Conservation (phyloP, 108 stramenopile genomes). For the Nitzschia sp. region DNA sequence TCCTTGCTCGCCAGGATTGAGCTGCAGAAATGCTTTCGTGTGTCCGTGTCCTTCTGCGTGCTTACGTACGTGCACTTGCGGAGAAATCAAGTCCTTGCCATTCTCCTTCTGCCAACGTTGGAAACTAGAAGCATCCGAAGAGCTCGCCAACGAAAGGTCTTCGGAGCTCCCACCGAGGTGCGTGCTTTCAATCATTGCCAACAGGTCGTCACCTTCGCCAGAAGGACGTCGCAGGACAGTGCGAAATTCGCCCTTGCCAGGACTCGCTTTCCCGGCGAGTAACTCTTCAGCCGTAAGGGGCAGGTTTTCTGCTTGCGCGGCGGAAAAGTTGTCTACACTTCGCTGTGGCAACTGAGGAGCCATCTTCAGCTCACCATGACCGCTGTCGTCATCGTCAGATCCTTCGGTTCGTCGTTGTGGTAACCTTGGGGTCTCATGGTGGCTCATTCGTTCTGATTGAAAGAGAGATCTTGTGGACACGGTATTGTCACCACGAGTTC, state of each 20-base stretch:
- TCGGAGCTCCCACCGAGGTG: background rate
- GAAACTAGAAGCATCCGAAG: background rate
- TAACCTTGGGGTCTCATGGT: background rate
- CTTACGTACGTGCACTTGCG: background rate
- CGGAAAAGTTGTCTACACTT: background rate
- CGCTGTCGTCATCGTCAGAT: background rate
- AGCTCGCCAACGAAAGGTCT: background rate
- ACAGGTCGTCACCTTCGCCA: background rate
- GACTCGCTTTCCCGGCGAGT: background rate
- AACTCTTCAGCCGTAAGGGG: background rate
- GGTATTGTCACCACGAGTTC: slow-evolving; percentile 23
- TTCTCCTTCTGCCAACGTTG: background rate
- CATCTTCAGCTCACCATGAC: background rate
- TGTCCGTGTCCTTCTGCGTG: background rate
- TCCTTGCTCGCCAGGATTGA: slow-evolving; percentile 2
- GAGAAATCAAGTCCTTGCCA: background rate
- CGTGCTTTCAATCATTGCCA: background rate
- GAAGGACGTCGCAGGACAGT: slow-evolving; percentile 14
- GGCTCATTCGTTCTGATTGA: slow-evolving; percentile 3
- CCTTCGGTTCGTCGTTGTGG: slow-evolving; percentile 11
- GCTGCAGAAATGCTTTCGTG: background rate
- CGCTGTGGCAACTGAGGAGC: background rate
- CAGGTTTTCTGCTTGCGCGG: background rate
- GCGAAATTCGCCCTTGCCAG: background rate
- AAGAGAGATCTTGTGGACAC: slow-evolving; percentile 23